These are phyloP conservation scores for Hygrophila difformis DNA, from an alignment of 257 asterid genomes.

Conservation along the genomic window DNA sequence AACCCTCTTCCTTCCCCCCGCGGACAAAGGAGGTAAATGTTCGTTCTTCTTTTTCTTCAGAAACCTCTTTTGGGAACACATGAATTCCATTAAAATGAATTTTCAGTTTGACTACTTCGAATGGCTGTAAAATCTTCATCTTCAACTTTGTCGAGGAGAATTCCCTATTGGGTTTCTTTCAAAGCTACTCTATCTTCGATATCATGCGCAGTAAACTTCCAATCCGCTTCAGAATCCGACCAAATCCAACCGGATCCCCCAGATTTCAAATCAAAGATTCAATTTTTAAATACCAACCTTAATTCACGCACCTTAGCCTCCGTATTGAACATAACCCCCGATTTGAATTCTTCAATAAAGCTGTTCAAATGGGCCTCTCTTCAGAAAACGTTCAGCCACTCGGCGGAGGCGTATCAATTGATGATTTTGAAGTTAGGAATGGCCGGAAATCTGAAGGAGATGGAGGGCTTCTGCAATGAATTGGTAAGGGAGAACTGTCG, in stretches of 20 bases:
- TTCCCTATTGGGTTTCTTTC: conserved; percentile 31
- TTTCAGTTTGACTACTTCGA: conserved; percentile 14
- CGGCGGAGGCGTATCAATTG: conserved; percentile 44
- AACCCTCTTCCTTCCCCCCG: too few species aligned
- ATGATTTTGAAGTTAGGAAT: conserved; percentile 71
- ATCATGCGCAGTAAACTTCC: conserved; percentile 37
- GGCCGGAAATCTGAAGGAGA: conserved; percentile 59
- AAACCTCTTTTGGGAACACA: too few species aligned
- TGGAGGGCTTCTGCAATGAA: conserved; percentile 65
- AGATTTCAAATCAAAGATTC: conserved; percentile 51
- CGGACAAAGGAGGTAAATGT: too few species aligned
- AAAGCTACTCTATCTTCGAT: conserved; percentile 40
- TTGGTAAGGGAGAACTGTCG: conserved; percentile 52
- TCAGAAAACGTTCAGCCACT: conserved; percentile 48
- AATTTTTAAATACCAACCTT: conserved; percentile 37
- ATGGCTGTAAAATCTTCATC: conserved; percentile 65
- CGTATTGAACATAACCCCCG: conserved; percentile 48
- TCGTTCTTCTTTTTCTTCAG: too few species aligned
- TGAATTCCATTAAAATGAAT: too few species aligned
- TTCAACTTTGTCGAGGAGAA: conserved; percentile 29
- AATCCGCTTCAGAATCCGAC: conserved; percentile 32
- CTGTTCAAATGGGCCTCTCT: conserved; percentile 81
- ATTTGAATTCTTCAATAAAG: conserved; percentile 55
- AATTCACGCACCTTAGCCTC: conserved; percentile 45
- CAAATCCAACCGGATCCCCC: conserved; percentile 22